Base-by-base conservation (phyloP, 73 alveolate species). In the Paramecium pentaurelia region DNA sequence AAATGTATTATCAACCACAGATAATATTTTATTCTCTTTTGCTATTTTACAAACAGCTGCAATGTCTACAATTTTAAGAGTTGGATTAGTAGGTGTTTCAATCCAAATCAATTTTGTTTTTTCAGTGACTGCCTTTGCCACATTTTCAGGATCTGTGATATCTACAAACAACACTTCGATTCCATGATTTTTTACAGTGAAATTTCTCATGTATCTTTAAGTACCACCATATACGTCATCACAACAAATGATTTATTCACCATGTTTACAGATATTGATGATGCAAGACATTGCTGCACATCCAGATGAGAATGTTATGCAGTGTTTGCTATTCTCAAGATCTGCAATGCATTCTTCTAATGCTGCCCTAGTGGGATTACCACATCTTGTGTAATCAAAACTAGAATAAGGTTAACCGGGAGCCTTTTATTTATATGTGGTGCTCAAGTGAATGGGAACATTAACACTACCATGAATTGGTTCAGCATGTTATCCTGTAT, bases 181-280 rank as follows among this genome's bases (percentile, higher is more conserved):
- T 14, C 95, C 96, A 84, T 94, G 88, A 54, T 91, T 93, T 30
- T 92, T 93, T 37, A 92, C 84, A 25, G 95, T 86, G 51, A 89
- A 77, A 51, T 96, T 95, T 71, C 96, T 89, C 87, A 97, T 86
- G 60, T 92, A 95, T 93, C 97, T 95, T 58, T 95, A 92, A 18
- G 99, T 98, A 14, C 99, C 99, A 8, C 99, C 99, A 86, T 98
- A 98, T 30, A 96, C 96, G 92, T 97, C 99, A 89, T 98, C 98
- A 71, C 95, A 86, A 51, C 95, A 87, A 28, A 98, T 75, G 30
- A 97, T 92, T 90, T 98, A 98, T 64, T 96, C 98, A 11, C 99
- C 99, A 58, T 38, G 71, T 38, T 73, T 73, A 40, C 71, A 44
- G 22, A 64, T 25, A 58, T 87, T 73, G 42, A 87, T 59, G 58